These are phyloP conservation scores for Eucalyptus marginata DNA, from an alignment of 345 rosid genomes.

Conservation along the genomic window DNA sequence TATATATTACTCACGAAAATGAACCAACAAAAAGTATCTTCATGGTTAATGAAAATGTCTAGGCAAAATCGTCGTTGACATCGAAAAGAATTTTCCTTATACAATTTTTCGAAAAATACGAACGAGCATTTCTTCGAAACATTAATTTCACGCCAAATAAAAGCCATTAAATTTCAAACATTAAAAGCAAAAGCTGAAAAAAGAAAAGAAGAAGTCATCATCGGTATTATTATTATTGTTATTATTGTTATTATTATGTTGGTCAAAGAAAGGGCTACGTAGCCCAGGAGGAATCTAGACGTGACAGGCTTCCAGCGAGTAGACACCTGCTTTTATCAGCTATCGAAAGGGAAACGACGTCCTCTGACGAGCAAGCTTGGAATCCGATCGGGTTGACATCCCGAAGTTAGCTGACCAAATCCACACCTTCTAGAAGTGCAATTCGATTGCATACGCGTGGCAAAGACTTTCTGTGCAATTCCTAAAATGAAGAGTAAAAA, in stretches of 20 bases:
- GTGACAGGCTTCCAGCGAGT: not conserved
- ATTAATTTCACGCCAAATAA: not conserved
- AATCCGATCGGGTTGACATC: not conserved
- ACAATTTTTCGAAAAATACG: not conserved
- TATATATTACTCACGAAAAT: not conserved
- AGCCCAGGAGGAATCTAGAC: not conserved
- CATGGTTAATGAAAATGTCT: not conserved
- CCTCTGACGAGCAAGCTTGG: not conserved
- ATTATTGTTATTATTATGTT: not conserved
- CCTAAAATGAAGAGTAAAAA: not conserved
- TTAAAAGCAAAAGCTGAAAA: not conserved
- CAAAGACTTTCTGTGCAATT: not conserved
- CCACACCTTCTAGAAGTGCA: not conserved
- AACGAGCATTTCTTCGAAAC: not conserved
- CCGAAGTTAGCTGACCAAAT: not conserved
- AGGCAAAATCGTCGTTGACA: fast-evolving
- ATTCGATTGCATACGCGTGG: not conserved
- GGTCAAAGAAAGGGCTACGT: not conserved
- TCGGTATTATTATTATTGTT: not conserved
- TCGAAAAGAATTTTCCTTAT: not conserved
- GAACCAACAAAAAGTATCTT: not conserved
- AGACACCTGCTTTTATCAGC: not conserved
- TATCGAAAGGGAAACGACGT: not conserved
- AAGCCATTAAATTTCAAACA: not conserved
- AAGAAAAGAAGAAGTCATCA: not conserved